These are phyloP conservation scores for Fusarium chlamydosporum DNA, from an alignment of 2,329 filamentous ascomycete species.

Conservation along the genomic window DNA sequence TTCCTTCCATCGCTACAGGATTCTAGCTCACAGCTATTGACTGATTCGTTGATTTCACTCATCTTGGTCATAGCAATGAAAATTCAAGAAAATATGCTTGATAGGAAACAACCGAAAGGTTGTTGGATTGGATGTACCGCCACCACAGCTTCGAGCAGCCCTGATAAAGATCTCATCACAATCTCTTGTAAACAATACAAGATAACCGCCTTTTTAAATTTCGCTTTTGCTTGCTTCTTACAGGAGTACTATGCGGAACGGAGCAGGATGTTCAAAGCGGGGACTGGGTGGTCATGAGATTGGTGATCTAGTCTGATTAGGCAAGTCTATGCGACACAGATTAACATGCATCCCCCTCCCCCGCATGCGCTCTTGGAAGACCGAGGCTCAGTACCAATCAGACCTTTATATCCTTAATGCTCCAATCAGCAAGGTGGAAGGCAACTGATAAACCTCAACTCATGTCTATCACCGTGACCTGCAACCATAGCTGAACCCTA, in stretches of 20 bases:
- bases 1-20: fast-evolving
- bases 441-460: too few relatives aligned
- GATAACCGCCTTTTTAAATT: not conserved
- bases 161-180: too few relatives aligned
- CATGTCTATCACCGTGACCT: fast-evolving
- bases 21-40: too few relatives aligned
- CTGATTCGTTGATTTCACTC: too few relatives aligned
- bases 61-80: too few relatives aligned
- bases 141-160: too few relatives aligned
- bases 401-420: not conserved
- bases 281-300: not conserved
- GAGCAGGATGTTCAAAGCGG: not conserved
- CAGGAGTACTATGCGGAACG: not conserved
- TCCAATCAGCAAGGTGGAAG: not conserved
- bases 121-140: too few relatives aligned
- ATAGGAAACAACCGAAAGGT: too few relatives aligned
- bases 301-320: constrained; percentile 4
- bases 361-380: not conserved
- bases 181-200: not conserved
- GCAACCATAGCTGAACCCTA: not conserved
- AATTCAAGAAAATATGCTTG: too few relatives aligned
- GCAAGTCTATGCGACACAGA: not conserved
- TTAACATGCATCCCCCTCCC: not conserved
- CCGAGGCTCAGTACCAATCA: not conserved
- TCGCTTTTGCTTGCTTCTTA: not conserved